A percentile compares a stretch with the other conserved stretches of the same genome.
phyloP scores from a whole-genome alignment of 2,329 filamentous ascomycete genomes.

The Coniochaeta ligniaria region DNA sequence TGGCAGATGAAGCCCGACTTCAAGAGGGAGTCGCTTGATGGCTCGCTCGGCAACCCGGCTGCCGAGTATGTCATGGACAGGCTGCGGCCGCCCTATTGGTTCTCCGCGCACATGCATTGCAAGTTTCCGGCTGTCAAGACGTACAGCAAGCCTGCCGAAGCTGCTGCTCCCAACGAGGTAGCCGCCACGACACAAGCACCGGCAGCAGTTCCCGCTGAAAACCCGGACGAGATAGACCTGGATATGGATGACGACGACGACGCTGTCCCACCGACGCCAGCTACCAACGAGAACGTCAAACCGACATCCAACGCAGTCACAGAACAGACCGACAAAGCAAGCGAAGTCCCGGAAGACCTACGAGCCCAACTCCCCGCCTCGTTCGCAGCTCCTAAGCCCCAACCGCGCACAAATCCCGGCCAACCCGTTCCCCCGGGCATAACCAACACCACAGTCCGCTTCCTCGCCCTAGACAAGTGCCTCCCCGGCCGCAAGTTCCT shows the following conservation, averaged over 20 bases:
- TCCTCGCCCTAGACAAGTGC: slow-evolving; percentile 90
- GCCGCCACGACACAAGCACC: slow-evolving; percentile 1
- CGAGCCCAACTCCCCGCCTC: slow-evolving; percentile 70
- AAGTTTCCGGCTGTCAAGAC: slow-evolving; percentile 68
- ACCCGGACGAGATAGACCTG: slow-evolving; percentile 65
- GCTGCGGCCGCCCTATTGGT: slow-evolving; percentile 81
- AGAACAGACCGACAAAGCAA: slow-evolving; percentile 5
- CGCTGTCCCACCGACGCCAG: slow-evolving; percentile 14
- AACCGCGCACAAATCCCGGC: slow-evolving; percentile 35
- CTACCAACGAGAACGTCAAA: slow-evolving; percentile 9
- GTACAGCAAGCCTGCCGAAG: slow-evolving; percentile 31
- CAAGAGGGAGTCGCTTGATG: slow-evolving; percentile 64
- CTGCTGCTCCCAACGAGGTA: slow-evolving; percentile 9
- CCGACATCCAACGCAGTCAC: neutral
- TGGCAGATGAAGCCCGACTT: slow-evolving; percentile 72
- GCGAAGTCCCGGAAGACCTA: slow-evolving; percentile 52
- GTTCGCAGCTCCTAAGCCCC: slow-evolving; percentile 42
- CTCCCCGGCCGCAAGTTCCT: slow-evolving; percentile 73
- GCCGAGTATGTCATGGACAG: slow-evolving; percentile 75
- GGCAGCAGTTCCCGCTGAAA: slow-evolving; percentile 24
- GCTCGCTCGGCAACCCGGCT: slow-evolving; percentile 71
- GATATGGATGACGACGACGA: slow-evolving; percentile 49
- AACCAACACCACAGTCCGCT: slow-evolving; percentile 70
- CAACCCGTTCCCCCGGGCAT: slow-evolving; percentile 65
- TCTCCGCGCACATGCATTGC: slow-evolving; percentile 86